Base-by-base conservation (phyloP, 176 grass and related monocot genomes). In the Pontederia paniculata region DNA sequence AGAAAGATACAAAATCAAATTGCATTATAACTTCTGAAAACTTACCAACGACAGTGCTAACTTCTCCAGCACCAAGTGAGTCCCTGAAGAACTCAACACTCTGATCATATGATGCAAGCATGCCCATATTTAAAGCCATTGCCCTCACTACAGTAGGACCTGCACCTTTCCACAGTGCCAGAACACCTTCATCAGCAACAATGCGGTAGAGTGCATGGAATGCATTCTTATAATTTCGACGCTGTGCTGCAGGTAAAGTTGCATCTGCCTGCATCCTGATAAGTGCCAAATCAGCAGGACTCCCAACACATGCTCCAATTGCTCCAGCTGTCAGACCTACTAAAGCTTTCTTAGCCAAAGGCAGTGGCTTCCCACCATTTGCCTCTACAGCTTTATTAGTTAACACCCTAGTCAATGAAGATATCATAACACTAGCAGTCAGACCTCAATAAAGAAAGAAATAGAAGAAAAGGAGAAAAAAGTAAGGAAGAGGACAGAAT, bases 181-280 rank as follows among this genome's bases (percentile, higher is more conserved):
- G 42, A 84, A 95, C 60, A 52, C 89, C 89, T 95, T 95, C 89
- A 77, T 95, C 89, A 49, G 81, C 42, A 52, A 74, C 11, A 68
- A 95, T 95, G 76, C 80, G 77, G 57, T 82, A 88, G 45, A 95
- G 72, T 12, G 78, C 84, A 62, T 95, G 81, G 50, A 95, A 95
- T 46, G 89, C 89, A 74, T 95, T 95, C 74, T 85, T 88, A 66
- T 95, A 95, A 54, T 95, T 60, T 20, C 89, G 75, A 11, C 84
- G 45, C 54, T 88, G 84, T 50, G 89, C 84, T 63, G 19, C 60
- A 45, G 84, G 89, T 62, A 95, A 81, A 69, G 84, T 84, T 68
- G 89, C 86, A 84, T 95, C 89, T 46, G 84, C 89, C 74, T 88
- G 89, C 89, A 95, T 95, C 53, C 89, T 84, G 41, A 95, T 95